These are phyloP conservation scores for Fusarium stilboides DNA, from an alignment of 2,329 filamentous ascomycete species.

Conservation along the genomic window DNA sequence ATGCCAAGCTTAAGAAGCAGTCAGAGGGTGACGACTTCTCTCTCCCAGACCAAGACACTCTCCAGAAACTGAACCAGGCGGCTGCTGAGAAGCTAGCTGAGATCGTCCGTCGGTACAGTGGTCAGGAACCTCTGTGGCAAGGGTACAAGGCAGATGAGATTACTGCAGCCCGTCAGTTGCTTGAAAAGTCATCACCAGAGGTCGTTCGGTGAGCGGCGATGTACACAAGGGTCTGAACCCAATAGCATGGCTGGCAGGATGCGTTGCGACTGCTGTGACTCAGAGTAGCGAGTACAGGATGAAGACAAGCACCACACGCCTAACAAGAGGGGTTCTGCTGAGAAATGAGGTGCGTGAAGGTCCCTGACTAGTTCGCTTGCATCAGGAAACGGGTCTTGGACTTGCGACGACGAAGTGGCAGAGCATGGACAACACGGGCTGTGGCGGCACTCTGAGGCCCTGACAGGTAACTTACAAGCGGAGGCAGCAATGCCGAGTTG, in stretches of 20 bases:
- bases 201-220: slow-evolving; percentile 59
- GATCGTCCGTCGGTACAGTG: slow-evolving; percentile 76
- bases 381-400: slow-evolving; percentile 6
- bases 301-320: slow-evolving; percentile 21
- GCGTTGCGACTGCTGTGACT: slow-evolving; percentile 32
- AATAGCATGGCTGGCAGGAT: slow-evolving; percentile 21
- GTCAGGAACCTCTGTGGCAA: slow-evolving; percentile 76
- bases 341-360: slow-evolving; percentile 22
- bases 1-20: slow-evolving; percentile 61
- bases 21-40: slow-evolving; percentile 65
- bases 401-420: slow-evolving; percentile 22
- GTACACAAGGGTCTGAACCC: slow-evolving; percentile 25
- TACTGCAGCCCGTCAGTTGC: slow-evolving; percentile 77
- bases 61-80: slow-evolving; percentile 78
- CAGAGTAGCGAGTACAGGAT: slow-evolving; percentile 26
- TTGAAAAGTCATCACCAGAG: slow-evolving; percentile 67
- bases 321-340: slow-evolving; percentile 22
- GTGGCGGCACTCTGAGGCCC: slow-evolving; percentile 15
- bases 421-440: slow-evolving; percentile 23
- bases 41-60: slow-evolving; percentile 69
- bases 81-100: slow-evolving; percentile 83
- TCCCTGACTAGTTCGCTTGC: slow-evolving; percentile 37
- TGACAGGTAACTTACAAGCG: slow-evolving; percentile 23
- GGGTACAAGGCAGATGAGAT: slow-evolving; percentile 82
- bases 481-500: slow-evolving; percentile 39